Evolutionary conservation across 345 rosid genomes (phyloP), one percentile per base, ranked within the genome.

Genomic region (Jatropha curcas): DNA sequence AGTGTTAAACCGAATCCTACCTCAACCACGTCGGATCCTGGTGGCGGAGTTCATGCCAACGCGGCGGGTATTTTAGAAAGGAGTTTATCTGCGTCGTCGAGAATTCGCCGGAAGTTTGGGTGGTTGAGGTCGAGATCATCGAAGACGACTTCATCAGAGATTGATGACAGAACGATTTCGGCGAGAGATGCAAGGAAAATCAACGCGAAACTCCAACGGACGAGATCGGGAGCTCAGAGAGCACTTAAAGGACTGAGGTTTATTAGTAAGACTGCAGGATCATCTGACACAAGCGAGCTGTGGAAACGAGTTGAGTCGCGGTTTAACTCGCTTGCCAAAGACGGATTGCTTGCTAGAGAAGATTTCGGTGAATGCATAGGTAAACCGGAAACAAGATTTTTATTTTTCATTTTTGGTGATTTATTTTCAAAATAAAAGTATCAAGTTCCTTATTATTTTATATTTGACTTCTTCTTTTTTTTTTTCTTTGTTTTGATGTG

Each of bases 321-420:
- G 65, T 94, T 90, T 81, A 75, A 80, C 43, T 70, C 80, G 67
- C 84, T 92, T 19, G 85, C 90, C 1, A 79, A 73, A 68, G 84
- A 92, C 55, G 93, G 96, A 0, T 81, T 95, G 75, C 94, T 92
- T 19, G 83, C 87, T 1, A 81, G 97, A 74, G 97, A 91, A 68
- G 96, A 92, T 80, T 95, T 92, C 76, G 96, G 93, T 48, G 98
- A 92, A 68, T 95, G 99, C 75, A 90, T 95, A 79, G 97, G 98
- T 92, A 60, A 48, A 19, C 45, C 7, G 8, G 11, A n/a, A n/a
- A n/a, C n/a, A n/a, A n/a, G n/a, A n/a, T n/a, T n/a, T n/a, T 1
- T 45, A 2, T 14, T 11, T 45, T 45, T 14, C 2, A 12, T 11
- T 12, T 11, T 45, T 11, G 1, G 16, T 45, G 2, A 45, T 45